A percentile compares a stretch with the other conserved stretches of the same genome.
Evolutionary conservation across 2,329 filamentous ascomycete genomes (phyloP).

Genomic region (Exophiala aquamarina): DNA sequence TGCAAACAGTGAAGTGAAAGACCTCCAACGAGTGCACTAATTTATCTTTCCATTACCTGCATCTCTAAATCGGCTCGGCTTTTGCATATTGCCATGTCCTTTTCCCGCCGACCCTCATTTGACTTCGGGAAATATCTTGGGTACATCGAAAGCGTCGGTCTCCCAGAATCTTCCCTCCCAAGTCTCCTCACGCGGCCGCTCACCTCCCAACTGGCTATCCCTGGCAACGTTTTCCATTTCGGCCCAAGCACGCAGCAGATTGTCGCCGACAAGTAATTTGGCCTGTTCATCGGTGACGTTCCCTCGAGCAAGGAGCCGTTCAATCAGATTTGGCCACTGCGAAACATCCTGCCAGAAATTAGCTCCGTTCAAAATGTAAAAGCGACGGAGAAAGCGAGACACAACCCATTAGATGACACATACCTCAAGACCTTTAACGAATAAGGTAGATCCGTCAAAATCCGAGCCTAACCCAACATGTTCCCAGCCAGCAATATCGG

Average conservation of each 20-base stretch:
- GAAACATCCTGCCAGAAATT: slow-evolving; percentile 8
- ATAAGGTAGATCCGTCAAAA: slow-evolving; percentile 65
- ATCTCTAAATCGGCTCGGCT: too few relatives aligned
- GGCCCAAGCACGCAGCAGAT: slow-evolving; percentile 24
- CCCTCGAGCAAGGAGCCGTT: slow-evolving; percentile 16
- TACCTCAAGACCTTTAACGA: slow-evolving; percentile 22
- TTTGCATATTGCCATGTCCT: too few relatives aligned
- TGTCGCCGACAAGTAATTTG: slow-evolving; percentile 11
- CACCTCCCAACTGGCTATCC: slow-evolving; percentile 19
- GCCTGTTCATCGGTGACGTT: slow-evolving; percentile 14
- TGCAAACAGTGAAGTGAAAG: too few relatives aligned
- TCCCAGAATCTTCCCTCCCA: slow-evolving; percentile 15
- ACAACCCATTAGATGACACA: too few relatives aligned
- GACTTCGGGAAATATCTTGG: slow-evolving; percentile 2
- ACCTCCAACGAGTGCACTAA: too few relatives aligned
- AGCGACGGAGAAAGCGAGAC: too few relatives aligned
- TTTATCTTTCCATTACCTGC: too few relatives aligned
- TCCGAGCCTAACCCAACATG: slow-evolving; percentile 87
- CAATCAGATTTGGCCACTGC: slow-evolving; percentile 26
- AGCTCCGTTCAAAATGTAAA: background rate
- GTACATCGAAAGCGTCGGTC: background rate
- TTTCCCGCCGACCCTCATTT: too few relatives aligned
- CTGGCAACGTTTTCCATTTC: slow-evolving; percentile 24
- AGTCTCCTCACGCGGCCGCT: slow-evolving; percentile 24
- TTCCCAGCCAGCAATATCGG: slow-evolving; percentile 76